Percentiles rank a stretch among this genome's conserved stretches.
These are phyloP conservation scores for Arthrobotrys musiformis DNA, from an alignment of 2,329 filamentous ascomycete species.

Conservation along the genomic window DNA sequence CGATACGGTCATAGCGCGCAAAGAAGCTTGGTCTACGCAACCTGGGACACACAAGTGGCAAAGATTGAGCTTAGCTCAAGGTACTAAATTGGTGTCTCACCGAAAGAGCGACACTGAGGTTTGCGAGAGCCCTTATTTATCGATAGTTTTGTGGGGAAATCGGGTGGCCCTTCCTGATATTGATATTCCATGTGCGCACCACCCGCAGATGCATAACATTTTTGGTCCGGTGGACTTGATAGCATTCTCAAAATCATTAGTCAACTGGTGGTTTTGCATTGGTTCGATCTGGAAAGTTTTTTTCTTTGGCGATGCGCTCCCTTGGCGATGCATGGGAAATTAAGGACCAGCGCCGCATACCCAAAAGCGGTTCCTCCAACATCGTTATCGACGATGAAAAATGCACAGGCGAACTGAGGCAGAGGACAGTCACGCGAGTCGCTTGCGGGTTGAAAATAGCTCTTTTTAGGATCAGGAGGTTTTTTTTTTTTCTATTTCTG, in stretches of 20 bases:
- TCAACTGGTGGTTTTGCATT: neutral
- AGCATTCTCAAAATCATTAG: constrained; percentile 2
- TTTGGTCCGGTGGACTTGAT: neutral
- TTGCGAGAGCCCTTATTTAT: constrained; percentile 8
- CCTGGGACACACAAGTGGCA: neutral
- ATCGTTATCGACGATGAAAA: constrained; percentile 5
- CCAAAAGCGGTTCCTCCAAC: constrained; percentile 54
- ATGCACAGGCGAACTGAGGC: constrained; percentile 10
- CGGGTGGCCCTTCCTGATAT: constrained; percentile 6
- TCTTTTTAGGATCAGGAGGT: neutral
- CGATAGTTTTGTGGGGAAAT: constrained; percentile 24
- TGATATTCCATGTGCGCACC: constrained; percentile 11
- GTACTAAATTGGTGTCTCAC: neutral
- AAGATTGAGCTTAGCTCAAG: constrained; percentile 5
- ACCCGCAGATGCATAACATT: constrained; percentile 25
- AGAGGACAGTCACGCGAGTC: constrained; percentile 37
- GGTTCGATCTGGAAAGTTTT: constrained; percentile 1
- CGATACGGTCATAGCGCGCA: constrained; percentile 29
- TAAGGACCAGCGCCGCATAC: constrained; percentile 46
- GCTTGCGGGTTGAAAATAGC: constrained; percentile 27
- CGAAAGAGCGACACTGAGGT: constrained; percentile 1
- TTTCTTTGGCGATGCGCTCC: constrained; percentile 21
- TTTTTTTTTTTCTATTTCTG: too few species aligned
- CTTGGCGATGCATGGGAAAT: constrained; percentile 43
- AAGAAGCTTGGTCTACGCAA: constrained; percentile 23